A percentile compares a stretch with the other conserved stretches of the same genome.
Evolutionary conservation across 495 filamentous ascomycete genomes (phyloP).

Genomic region (Penicillium chermesinum): DNA sequence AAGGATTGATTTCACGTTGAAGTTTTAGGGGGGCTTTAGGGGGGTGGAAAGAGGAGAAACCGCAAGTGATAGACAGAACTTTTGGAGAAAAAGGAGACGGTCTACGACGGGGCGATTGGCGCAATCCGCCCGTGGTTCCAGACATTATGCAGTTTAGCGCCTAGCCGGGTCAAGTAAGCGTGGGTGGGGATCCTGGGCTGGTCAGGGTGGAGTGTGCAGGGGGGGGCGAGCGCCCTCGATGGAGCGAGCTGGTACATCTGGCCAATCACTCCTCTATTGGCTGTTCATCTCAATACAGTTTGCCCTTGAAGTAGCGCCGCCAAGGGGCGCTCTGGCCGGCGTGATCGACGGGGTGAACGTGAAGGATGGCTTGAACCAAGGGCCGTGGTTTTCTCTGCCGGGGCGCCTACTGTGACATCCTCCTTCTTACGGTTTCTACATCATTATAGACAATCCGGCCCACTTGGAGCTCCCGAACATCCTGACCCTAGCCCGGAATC

Average conservation of each 20-base stretch:
- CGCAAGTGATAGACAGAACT: constrained; percentile 11
- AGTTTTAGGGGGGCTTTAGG: constrained; percentile 3
- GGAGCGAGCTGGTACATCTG: constrained; percentile 6
- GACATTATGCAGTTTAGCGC: constrained; percentile 1
- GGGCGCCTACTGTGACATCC: too few species aligned
- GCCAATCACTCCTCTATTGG: neutral
- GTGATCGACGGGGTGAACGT: constrained; percentile 19
- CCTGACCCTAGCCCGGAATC: too few species aligned
- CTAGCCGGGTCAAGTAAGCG: constrained; percentile 5
- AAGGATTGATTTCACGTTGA: constrained; percentile 8
- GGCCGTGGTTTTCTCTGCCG: too few species aligned
- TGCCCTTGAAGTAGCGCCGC: constrained; percentile 9
- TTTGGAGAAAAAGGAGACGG: constrained; percentile 7
- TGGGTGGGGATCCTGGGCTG: neutral
- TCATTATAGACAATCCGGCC: too few species aligned
- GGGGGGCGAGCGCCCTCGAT: neutral
- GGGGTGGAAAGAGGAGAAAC: constrained; percentile 12
- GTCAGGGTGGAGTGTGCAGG: neutral
- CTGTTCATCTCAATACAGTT: constrained; percentile 7
- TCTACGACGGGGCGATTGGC: constrained; percentile 17
- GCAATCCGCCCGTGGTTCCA: constrained; percentile 22
- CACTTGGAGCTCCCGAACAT: too few species aligned
- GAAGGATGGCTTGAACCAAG: constrained; percentile 1
- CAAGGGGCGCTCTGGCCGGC: constrained; percentile 16
- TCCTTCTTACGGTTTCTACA: too few species aligned